Evolutionary conservation across 2,329 filamentous ascomycete species (phyloP).

Genomic region (Aspergillus costaricaensis): DNA sequence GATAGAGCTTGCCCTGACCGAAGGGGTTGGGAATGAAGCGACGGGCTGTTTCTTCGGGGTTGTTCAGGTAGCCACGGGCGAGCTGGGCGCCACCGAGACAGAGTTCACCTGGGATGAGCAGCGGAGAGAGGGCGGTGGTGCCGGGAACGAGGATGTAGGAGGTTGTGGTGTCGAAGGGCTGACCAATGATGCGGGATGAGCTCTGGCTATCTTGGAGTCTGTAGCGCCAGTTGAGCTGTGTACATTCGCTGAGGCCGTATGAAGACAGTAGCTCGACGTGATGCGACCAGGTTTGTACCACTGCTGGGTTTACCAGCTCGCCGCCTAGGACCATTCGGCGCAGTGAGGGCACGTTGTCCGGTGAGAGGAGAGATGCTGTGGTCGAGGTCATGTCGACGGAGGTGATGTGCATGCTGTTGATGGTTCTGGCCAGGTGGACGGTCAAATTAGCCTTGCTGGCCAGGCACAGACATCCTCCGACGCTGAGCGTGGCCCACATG

Average conservation of each 20-base stretch:
- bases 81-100: constrained; percentile 17
- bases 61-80: constrained; percentile 16
- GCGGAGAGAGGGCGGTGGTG: constrained; percentile 12
- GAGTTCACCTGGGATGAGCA: constrained; percentile 17
- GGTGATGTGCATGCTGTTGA: constrained; percentile 14
- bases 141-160: constrained; percentile 16
- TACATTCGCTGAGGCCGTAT: constrained; percentile 23
- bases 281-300: constrained; percentile 13
- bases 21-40: constrained; percentile 18
- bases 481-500: constrained; percentile 13
- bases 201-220: not conserved
- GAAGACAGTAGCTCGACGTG: constrained; percentile 17
- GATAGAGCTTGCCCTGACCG: constrained; percentile 17
- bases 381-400: constrained; percentile 16
- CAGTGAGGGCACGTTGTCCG: constrained; percentile 11
- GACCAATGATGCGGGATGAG: constrained; percentile 11
- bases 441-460: constrained; percentile 9
- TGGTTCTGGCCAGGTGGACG: constrained; percentile 1
- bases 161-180: constrained; percentile 16
- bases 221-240: constrained; percentile 17
- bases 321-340: constrained; percentile 16
- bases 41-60: not conserved
- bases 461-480: constrained; percentile 13
- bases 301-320: constrained; percentile 10
- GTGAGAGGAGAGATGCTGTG: constrained; percentile 10